These are phyloP conservation scores for Zygosaccharomyces gambellarensis DNA, from an alignment of 805 yeast species.

Conservation along the genomic window DNA sequence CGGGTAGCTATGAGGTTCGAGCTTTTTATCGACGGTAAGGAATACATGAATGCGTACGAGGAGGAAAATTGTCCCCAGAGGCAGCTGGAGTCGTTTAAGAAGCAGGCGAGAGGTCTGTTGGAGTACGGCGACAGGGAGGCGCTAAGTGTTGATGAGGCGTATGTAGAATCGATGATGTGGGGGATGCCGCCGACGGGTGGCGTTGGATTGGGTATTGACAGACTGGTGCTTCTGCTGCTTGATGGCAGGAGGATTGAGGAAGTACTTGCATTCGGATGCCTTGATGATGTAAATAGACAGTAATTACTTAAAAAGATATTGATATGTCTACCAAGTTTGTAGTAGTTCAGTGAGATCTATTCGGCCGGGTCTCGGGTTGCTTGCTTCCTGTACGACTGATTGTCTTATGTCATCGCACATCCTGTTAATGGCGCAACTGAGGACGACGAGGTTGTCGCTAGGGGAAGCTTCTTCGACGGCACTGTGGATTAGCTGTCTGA, in stretches of 20 bases:
- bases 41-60: conserved; percentile 88
- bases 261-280: conserved; percentile 69
- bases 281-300: conserved; percentile 65
- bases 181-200: conserved; percentile 99
- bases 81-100: conserved; percentile 59
- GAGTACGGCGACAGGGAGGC: conserved; percentile 55
- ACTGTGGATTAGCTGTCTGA: conserved; percentile 34
- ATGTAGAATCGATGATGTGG: conserved; percentile 74
- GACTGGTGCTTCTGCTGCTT: conserved; percentile 75
- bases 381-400: conserved; percentile 35
- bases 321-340: neutral
- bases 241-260: conserved; percentile 63
- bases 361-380: conserved; percentile 33
- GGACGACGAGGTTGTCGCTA: conserved; percentile 40
- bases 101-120: conserved; percentile 49
- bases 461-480: conserved; percentile 39
- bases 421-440: conserved; percentile 50
- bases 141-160: conserved; percentile 62
- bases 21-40: conserved; percentile 72
- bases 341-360: conserved; percentile 50
- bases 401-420: conserved; percentile 52
- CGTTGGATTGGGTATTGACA: conserved; percentile 92
- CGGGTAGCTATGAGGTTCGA: conserved; percentile 70
- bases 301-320: conserved; percentile 22
- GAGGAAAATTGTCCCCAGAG: conserved; percentile 86